These are phyloP conservation scores for Nevesoporus exiguus DNA, from an alignment of 768 basidiomycete genomes.

Conservation along the genomic window DNA sequence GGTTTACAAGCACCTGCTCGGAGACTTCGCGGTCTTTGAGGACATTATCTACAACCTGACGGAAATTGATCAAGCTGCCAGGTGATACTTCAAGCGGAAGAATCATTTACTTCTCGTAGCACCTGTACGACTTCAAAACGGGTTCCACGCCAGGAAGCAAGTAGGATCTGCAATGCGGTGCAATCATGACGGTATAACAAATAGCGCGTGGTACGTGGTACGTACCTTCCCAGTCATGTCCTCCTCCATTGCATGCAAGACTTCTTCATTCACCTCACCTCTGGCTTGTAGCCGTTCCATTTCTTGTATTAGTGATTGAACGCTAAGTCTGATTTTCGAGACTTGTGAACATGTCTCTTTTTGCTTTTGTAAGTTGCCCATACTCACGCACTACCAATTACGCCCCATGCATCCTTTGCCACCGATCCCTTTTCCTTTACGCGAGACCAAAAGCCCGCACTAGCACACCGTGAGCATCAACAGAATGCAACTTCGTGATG, in stretches of 20 bases:
- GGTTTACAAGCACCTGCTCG: conserved; percentile 68
- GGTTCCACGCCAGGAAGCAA: conserved; percentile 97
- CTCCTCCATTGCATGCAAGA: conserved; percentile 81
- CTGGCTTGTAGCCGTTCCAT: conserved; percentile 88
- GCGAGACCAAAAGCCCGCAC: conserved; percentile 88
- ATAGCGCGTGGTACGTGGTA: not conserved
- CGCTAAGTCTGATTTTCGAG: conserved; percentile 23
- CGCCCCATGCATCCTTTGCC: conserved; percentile 96
- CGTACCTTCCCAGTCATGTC: conserved; percentile 87
- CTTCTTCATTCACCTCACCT: conserved; percentile 85
- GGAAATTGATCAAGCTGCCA: not conserved
- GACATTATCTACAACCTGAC: conserved; percentile 75
- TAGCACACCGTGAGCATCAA: conserved; percentile 26
- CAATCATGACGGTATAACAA: not conserved
- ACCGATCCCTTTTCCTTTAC: conserved; percentile 92
- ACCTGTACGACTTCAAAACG: conserved; percentile 93
- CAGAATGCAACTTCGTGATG: conserved; percentile 3
- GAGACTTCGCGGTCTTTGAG: conserved; percentile 74
- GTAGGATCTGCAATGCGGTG: conserved; percentile 59
- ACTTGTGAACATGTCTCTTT: conserved; percentile 57
- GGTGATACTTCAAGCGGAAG: conserved; percentile 3
- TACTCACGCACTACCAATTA: conserved; percentile 90
- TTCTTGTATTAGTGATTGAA: conserved; percentile 48
- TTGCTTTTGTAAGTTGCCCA: conserved; percentile 36
- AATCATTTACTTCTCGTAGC: conserved; percentile 55